phyloP scores from a whole-genome alignment of 177 flowering plant genomes.

The Vitis hybrid region DNA sequence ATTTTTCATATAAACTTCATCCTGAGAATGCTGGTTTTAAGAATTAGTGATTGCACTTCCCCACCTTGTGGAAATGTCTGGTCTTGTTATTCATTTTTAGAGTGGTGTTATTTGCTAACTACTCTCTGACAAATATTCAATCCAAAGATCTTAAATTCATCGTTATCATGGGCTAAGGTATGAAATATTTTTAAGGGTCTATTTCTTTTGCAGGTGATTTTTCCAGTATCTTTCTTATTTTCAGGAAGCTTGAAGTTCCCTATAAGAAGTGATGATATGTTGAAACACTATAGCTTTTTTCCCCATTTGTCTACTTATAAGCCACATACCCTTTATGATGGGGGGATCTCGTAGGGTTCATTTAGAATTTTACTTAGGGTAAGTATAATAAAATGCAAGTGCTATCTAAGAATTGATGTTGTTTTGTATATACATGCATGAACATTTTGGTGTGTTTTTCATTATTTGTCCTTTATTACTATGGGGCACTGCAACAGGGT shows the following conservation, averaged over 20 bases:
- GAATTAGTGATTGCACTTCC: too few species aligned
- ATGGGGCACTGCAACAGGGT: too few species aligned
- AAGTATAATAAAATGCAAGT: constrained; percentile 19
- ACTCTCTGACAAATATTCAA: too few species aligned
- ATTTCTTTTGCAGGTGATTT: constrained; percentile 61
- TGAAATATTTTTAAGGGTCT: neutral
- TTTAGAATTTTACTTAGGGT: constrained; percentile 86
- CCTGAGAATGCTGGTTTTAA: too few species aligned
- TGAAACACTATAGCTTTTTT: constrained; percentile 45
- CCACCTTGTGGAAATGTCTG: too few species aligned
- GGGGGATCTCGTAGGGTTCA: constrained; percentile 58
- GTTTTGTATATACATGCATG: neutral
- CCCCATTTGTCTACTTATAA: constrained; percentile 53
- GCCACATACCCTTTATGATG: constrained; percentile 34
- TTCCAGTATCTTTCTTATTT: constrained; percentile 70
- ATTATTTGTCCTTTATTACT: neutral
- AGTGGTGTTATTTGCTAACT: too few species aligned
- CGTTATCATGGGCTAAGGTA: neutral
- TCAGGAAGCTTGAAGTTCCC: constrained; percentile 76
- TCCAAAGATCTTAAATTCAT: neutral
- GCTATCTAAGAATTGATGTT: neutral
- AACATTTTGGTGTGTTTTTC: neutral
- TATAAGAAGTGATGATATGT: constrained; percentile 47
- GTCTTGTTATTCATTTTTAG: too few species aligned
- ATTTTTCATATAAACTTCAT: too few species aligned